Percentiles rank a stretch among this genome's conserved stretches.
Evolutionary conservation across 1,284 basidiomycete genomes (phyloP).

Genomic region (Fomitopsis palustris): DNA sequence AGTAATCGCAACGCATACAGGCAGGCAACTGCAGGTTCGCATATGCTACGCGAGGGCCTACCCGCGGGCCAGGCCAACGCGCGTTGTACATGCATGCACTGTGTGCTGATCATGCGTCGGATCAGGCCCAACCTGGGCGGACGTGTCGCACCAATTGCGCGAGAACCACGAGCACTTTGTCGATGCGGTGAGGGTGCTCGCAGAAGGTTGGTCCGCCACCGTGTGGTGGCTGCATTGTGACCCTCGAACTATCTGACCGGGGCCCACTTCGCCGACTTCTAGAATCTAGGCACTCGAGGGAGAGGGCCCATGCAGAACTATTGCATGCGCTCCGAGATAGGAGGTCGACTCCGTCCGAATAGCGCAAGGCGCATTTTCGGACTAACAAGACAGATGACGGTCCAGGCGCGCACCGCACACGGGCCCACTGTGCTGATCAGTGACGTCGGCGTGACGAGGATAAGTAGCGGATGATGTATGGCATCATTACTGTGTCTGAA

Average conservation of each 20-base stretch:
- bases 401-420: not conserved
- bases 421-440: not conserved
- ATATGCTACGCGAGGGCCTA: not conserved
- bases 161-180: constrained; percentile 2
- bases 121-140: not conserved
- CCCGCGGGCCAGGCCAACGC: not conserved
- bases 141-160: constrained; percentile 2
- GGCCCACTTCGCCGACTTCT: not conserved
- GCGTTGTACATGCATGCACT: not conserved
- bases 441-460: not conserved
- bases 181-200: not conserved
- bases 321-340: constrained; percentile 5
- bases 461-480: not conserved
- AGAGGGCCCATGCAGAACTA: constrained; percentile 3
- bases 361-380: not conserved
- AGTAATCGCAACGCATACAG: not conserved
- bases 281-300: constrained; percentile 4
- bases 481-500: not conserved
- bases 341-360: not conserved
- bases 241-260: not conserved
- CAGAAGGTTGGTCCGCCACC: constrained; percentile 5
- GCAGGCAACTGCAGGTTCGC: not conserved
- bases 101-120: constrained; percentile 2
- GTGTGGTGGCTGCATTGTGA: not conserved
- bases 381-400: constrained; percentile 1